Base-by-base conservation (phyloP, 306 rosid genomes). In the Carpinus viminea region DNA sequence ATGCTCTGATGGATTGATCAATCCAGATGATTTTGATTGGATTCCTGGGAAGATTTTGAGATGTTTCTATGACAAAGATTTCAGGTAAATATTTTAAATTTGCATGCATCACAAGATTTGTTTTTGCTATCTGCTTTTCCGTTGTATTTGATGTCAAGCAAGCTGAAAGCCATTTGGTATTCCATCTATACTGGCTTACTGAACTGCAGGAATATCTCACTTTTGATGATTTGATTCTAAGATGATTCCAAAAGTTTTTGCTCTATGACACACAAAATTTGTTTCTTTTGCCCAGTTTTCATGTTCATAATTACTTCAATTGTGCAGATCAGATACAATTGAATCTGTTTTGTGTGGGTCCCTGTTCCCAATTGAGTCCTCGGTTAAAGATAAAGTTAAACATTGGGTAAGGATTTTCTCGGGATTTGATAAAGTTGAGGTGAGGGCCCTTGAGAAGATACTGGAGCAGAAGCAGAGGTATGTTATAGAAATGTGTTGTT, bases 381-480 rank as follows among this genome's bases (percentile, higher is more conserved):
- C 97, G 56, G 74, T 88, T 66, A 86, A 83, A 84, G 87, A 86
- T 83, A 82, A 81, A 80, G 96, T 93, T 85, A 91, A 86, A 76
- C 99, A 80, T 62, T 96, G 95, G 99, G 83, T 89, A 76, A 88
- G 90, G 73, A 80, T 93, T 82, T 90, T 90, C 80, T 90, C 91
- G 72, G 86, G 80, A 62, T 88, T 93, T 84, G 99, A 91, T 78
- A 96, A 90, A 87, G 96, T 96, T 78, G 99, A 96, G 89, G 82
- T 90, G 75, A 96, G 89, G 93, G 98, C 99, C 86, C 90, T 96
- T 84, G 99, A 93, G 88, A 96, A 88, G 90, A 85, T 93, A 73
- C 84, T 96, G 83, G 99, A 93, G 86, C 99, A 96, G 91, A 96
- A 96, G 79, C 98, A 93, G 83, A 93, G 99, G 99, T 91, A 82